These are phyloP conservation scores for Pythium graminicola DNA, from an alignment of 352 stramenopile species.

Conservation along the genomic window DNA sequence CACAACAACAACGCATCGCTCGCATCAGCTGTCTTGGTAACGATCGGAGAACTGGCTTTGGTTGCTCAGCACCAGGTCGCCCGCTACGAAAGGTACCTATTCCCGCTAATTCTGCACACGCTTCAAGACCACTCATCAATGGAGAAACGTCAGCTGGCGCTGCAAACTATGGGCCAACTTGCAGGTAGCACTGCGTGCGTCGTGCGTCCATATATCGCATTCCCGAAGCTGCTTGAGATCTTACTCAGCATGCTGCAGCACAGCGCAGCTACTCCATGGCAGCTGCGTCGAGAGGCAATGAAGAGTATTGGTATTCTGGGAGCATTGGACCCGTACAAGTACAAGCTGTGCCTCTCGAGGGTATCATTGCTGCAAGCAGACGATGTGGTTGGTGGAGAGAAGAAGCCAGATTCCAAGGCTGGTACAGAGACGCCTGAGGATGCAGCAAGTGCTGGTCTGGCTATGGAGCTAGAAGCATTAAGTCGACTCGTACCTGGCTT, in stretches of 20 bases:
- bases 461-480: constrained; percentile 12
- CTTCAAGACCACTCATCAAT: constrained; percentile 95
- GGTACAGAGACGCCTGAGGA: constrained; percentile 13
- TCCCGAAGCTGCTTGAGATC: constrained; percentile 93
- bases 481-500: constrained; percentile 18
- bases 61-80: constrained; percentile 88
- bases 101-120: constrained; percentile 95
- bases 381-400: constrained; percentile 25
- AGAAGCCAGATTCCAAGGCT: constrained; percentile 40
- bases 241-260: constrained; percentile 93
- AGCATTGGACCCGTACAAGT: constrained; percentile 95
- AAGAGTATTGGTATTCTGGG: constrained; percentile 94
- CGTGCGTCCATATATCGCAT: constrained; percentile 93
- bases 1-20: constrained; percentile 60
- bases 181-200: constrained; percentile 91
- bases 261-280: constrained; percentile 86
- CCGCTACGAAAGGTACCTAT: constrained; percentile 92
- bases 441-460: constrained; percentile 9
- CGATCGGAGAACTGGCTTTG: constrained; percentile 88
- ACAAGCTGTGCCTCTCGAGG: constrained; percentile 77
- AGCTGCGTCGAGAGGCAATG: constrained; percentile 93
- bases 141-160: constrained; percentile 93
- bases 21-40: constrained; percentile 66
- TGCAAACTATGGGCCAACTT: constrained; percentile 95
- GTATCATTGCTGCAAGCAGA: constrained; percentile 65